Conservation (phyloP, 2,329 filamentous ascomycete genomes). For the Phaeomoniella chlamydospora region DNA sequence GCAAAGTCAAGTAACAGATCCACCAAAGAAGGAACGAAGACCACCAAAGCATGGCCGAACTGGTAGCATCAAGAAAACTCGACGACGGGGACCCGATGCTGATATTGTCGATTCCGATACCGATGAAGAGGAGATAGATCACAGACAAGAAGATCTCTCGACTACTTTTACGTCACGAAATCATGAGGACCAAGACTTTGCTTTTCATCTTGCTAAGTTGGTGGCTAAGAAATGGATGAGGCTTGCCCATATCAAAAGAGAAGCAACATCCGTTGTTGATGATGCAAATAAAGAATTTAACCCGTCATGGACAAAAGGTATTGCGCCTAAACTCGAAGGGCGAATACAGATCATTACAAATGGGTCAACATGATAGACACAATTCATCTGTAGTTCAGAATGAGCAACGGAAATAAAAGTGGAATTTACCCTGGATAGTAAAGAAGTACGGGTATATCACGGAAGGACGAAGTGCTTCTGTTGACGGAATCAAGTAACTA, state of each 20-base stretch:
- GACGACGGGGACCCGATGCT: conserved; percentile 2
- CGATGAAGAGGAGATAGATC: conserved; percentile 16
- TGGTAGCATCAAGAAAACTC: neutral
- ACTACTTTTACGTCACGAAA: conserved; percentile 22
- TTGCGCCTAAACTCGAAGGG: conserved; percentile 64
- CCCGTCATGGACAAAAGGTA: conserved; percentile 64
- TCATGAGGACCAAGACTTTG: conserved; percentile 30
- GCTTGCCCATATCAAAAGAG: conserved; percentile 45
- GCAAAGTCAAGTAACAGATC: neutral
- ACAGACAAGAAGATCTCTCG: conserved; percentile 19
- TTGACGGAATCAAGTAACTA: no score
- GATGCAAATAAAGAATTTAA: conserved; percentile 45
- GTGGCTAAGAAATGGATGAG: conserved; percentile 62
- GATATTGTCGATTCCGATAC: conserved; percentile 25
- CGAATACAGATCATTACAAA: conserved; percentile 47
- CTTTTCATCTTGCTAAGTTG: conserved; percentile 51
- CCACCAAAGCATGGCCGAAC: conserved; percentile 2
- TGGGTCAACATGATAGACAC: no score
- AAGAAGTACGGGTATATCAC: no score
- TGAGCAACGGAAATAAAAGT: no score
- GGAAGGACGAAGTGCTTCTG: no score
- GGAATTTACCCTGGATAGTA: no score
- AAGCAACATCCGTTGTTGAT: conserved; percentile 37
- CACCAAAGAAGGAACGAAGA: conserved; percentile 17
- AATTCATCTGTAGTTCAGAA: no score